Base-by-base conservation (phyloP, 306 rosid species). In the Vigna trinervia region DNA sequence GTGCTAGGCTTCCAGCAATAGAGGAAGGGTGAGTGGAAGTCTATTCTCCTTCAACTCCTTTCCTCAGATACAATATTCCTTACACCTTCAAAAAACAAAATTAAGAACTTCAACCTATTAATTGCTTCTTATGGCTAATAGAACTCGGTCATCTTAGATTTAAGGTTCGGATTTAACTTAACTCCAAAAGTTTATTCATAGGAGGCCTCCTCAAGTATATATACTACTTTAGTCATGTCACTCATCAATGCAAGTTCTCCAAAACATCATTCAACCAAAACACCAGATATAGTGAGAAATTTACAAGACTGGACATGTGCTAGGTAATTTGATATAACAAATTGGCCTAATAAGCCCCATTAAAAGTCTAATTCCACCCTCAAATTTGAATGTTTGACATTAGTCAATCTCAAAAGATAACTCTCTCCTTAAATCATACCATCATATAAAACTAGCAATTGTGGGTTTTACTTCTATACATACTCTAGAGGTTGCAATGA, bases 41-140 rank as follows among this genome's bases (percentile, higher is more conserved):
- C 56, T 5, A 14, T 48, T 59, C 61, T 69, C 19, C 68, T 50
- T 60, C 63, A 69, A 60, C 9, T 69, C 53, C 74, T 63, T 53
- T 71, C 46, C 15, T 76, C 50, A 15, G 57, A 65, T 80, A 58
- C 67, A 41, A 69, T 53, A 64, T 47, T 76, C 71, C 67, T 28
- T 61, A 76, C 12, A 45, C 60, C 47, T 34, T 43, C 51, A 54
- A 12, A 71, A 19, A 26, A 5, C 26, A 43, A 26, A 26, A 45
- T 51, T 41, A 41, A 59, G 5, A 76, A 57, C 3, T 69, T 79
- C 66, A 46, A 47, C 66, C 30, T 10, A 22, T 5, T 26, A 28
- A 5, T 15, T 59, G 5, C 65, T 28, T 28, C 30, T 13, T 12
- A 59, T 1, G 30, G 39, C 19, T 59, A 59, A 2, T 26, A 12